Conservation (phyloP, 2,329 filamentous ascomycete species). For the Scedosporium dehoogii region DNA sequence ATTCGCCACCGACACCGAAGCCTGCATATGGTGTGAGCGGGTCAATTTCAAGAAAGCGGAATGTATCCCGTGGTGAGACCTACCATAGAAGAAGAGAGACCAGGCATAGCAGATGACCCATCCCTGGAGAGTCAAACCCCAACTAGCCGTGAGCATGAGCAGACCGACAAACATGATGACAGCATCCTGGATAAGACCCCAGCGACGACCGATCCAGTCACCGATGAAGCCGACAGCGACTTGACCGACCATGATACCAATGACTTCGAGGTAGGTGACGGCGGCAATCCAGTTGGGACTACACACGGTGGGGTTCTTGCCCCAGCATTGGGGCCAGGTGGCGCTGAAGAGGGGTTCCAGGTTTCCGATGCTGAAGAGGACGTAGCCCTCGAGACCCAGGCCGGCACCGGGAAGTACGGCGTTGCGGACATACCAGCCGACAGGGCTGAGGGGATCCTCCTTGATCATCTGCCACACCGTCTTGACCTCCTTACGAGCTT, state of each 20-base stretch:
- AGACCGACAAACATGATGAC: slow-evolving; percentile 88
- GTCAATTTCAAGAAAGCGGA: background rate
- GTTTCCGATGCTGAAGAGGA: slow-evolving; percentile 95
- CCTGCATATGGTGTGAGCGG: slow-evolving; percentile 16
- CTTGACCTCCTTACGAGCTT: slow-evolving; percentile 57
- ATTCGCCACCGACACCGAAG: slow-evolving; percentile 70
- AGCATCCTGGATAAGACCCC: slow-evolving; percentile 92
- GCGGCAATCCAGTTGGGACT: slow-evolving; percentile 70
- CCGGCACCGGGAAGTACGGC: slow-evolving; percentile 89
- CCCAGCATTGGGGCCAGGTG: slow-evolving; percentile 75
- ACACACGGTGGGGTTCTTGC: slow-evolving; percentile 50
- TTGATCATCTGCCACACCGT: slow-evolving; percentile 73
- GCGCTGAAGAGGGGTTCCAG: slow-evolving; percentile 70
- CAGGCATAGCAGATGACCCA: slow-evolving; percentile 97
- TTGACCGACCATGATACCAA: slow-evolving; percentile 92
- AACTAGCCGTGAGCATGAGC: slow-evolving; percentile 81
- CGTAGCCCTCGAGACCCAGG: slow-evolving; percentile 87
- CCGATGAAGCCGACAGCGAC: slow-evolving; percentile 68
- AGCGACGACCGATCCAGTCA: slow-evolving; percentile 79
- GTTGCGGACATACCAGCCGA: slow-evolving; percentile 82
- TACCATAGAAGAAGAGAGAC: slow-evolving; percentile 69
- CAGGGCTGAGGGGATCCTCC: slow-evolving; percentile 70
- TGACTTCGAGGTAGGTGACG: slow-evolving; percentile 76
- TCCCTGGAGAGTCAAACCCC: slow-evolving; percentile 77
- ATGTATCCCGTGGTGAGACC: background rate